Evolutionary conservation across 306 rosid species (phyloP), one percentile per base, ranked within the genome.

Genomic region (Adenanthera pavonina): DNA sequence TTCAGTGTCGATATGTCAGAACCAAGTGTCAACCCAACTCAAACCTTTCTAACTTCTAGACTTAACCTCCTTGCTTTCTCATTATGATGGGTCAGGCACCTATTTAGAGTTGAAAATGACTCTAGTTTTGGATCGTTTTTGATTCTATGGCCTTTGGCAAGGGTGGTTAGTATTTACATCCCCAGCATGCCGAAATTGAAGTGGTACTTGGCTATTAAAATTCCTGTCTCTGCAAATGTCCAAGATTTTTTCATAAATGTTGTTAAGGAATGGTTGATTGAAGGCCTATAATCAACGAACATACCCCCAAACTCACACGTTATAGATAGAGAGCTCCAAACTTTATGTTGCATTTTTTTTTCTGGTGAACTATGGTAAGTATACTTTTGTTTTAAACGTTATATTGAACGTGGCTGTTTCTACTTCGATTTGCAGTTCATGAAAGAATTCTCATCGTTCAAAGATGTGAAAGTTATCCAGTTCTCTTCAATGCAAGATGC

Each of bases 401-500:
- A 30, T 48, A 15, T 17, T 73, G 60, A 52, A 80, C 79, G 36
- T 57, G 67, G 11, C 74, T 52, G 25, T 65, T 81, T 89, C 46
- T 52, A 43, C 77, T 71, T 88, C 53, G 44, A 84, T 68, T 34
- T 85, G 79, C 92, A 96, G 99, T 85, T 89, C 82, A 84, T 78
- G 87, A 76, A 85, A 16, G 83, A 89, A 79, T 93, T 93, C 83
- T 91, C 94, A 67, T 80, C 94, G 12, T 96, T 89, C 91, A 96
- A 91, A 85, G 94, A 96, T 72, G 88, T 91, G 46, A 96, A 91
- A 84, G 97, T 96, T 54, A 89, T 96, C 77, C 92, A 93, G 77
- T 96, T 96, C 87, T 93, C 97, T 59, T 86, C 99, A 9, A 83
- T 96, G 98, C 96, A 91, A 88, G 97, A 93, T 69, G 94, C 94